Conservation (phyloP, 768 basidiomycete species). For the Imleria badia region DNA sequence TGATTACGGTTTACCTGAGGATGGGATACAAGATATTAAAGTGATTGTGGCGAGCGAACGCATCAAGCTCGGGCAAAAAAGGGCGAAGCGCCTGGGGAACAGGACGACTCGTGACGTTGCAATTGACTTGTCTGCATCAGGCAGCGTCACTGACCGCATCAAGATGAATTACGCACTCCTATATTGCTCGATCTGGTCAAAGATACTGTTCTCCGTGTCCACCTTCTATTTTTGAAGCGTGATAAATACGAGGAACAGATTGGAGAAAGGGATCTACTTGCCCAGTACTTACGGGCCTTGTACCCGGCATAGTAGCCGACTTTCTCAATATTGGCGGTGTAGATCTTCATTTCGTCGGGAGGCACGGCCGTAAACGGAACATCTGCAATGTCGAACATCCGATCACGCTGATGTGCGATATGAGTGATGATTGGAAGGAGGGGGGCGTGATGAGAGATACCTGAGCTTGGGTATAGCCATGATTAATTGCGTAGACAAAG, state of each 20-base stretch:
- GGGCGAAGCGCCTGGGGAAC: conserved; percentile 50
- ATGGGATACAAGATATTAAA: no score
- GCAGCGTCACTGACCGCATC: not conserved
- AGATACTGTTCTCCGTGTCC: conserved; percentile 45
- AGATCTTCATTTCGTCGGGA: conserved; percentile 40
- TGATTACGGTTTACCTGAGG: no score
- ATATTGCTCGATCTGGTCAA: conserved; percentile 63
- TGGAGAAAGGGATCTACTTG: conserved; percentile 12
- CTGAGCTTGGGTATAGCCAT: conserved; percentile 29
- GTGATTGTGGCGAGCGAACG: not conserved
- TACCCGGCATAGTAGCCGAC: conserved; percentile 49
- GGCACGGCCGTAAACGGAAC: conserved; percentile 35
- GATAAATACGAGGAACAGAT: not conserved
- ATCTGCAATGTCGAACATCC: conserved; percentile 37
- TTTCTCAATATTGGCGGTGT: conserved; percentile 38
- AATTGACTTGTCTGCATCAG: conserved; percentile 39
- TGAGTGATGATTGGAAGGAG: conserved; percentile 12
- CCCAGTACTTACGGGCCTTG: conserved; percentile 50
- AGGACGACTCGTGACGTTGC: conserved; percentile 40
- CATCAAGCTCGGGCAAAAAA: conserved; percentile 50
- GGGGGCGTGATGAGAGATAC: conserved; percentile 5
- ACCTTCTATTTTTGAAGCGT: conserved; percentile 42
- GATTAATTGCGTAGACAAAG: conserved; percentile 37
- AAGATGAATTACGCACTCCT: conserved; percentile 39
- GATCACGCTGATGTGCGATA: conserved; percentile 33